Base-by-base conservation (phyloP, 768 basidiomycete species). In the Coprinopsis sp. region DNA sequence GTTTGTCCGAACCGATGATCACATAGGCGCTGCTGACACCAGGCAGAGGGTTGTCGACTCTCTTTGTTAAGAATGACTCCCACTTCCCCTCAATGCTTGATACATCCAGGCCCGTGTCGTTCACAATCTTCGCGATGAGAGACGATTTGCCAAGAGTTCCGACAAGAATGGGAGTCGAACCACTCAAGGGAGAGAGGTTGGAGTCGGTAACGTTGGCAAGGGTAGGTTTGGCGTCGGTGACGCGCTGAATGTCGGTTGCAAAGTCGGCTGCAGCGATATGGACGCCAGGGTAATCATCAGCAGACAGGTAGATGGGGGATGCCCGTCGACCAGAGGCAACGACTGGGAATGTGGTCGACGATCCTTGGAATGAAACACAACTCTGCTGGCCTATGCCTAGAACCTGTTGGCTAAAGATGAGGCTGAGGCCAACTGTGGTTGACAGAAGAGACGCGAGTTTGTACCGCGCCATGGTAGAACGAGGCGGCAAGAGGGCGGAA, bases 1-100 rank as follows among this genome's bases (percentile, higher is more conserved):
- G 67, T 60, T 83, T 81, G 60, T 87, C 84, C 1, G 79, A 69
- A 10, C 84, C 84, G 50, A 82, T 71, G 41, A 88, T 76, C 31
- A 87, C 77, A 62, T 85, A 81, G 24, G 80, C 84, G 44, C 72
- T 73, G 21, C 67, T 61, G 18, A 84, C 69, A 3, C 79, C 81
- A 33, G 79, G 74, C 2, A 82, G 61, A 4, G 81, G 79, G 47
- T 79, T 76, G 33, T 68, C 62, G 5, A 82, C 77, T 34, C 76
- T 71, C 40, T 64, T 64, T 2, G 77, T 65, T 51, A 78, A 57
- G 62, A 77, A 86, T 0, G 77, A 59, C 56, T 87, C 86, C 86
- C 86, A 87, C 50, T 79, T 68, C 2, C 82, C 83, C 47, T 76
- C 58, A 37, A 87, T 71, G 0, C 66, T 66, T 5, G 78, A 77